Evolutionary conservation across 106 monocot genomes (phyloP).

Genomic region (Alisma plantagoaquatica): DNA sequence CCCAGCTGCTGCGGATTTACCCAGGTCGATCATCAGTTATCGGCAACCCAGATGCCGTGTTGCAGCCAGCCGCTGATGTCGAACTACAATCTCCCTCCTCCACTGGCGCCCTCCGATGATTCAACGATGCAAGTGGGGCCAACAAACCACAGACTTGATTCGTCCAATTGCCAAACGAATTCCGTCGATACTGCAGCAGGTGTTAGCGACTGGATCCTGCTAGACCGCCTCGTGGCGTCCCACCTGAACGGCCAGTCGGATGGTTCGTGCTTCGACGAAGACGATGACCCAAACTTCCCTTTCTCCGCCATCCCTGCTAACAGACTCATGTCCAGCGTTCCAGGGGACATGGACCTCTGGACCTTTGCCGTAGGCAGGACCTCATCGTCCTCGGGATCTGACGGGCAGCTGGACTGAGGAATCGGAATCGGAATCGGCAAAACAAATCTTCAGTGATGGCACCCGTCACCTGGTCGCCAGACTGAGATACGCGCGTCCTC

Average conservation of each 20-base stretch:
- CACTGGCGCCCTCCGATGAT: neutral
- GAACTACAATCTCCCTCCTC: neutral
- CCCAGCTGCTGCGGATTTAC: neutral
- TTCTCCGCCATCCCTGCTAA: slow-evolving; percentile 20
- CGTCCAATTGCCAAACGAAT: slow-evolving; percentile 19
- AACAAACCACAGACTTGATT: slow-evolving; percentile 3
- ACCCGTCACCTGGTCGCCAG: slow-evolving; percentile 16
- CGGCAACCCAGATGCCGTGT: slow-evolving; percentile 1
- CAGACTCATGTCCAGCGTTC: neutral
- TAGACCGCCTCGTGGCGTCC: slow-evolving; percentile 64
- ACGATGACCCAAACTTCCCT: slow-evolving; percentile 25
- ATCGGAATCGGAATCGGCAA: no score
- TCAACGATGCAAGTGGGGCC: neutral
- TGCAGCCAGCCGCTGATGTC: neutral
- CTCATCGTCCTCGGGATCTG: slow-evolving; percentile 29
- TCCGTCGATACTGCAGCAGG: no score
- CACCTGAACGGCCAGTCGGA: slow-evolving; percentile 59
- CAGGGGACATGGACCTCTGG: slow-evolving; percentile 71
- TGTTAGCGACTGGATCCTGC: slow-evolving; percentile 69
- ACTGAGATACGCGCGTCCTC: no score
- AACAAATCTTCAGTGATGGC: no score
- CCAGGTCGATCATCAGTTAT: no score
- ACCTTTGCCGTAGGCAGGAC: slow-evolving; percentile 39
- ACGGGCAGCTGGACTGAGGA: no score
- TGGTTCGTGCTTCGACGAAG: slow-evolving; percentile 17